These are phyloP conservation scores for Shiraia sp. DNA, from an alignment of 2,329 filamentous ascomycete species.

Conservation along the genomic window DNA sequence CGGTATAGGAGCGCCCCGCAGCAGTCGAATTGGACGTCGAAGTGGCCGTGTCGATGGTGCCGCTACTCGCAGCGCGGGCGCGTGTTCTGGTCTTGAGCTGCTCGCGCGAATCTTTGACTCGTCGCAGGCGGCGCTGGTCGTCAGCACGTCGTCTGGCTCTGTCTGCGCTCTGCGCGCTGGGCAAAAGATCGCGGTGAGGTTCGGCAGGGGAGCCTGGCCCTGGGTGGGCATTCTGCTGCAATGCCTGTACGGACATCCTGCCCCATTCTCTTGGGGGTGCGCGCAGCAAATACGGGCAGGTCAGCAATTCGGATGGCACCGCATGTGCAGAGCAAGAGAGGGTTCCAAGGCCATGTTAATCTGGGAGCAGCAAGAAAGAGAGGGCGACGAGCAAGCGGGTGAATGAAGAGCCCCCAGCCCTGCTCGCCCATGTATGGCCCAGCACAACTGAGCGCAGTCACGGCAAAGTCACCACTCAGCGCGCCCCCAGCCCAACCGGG, in stretches of 20 bases:
- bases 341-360: slow-evolving; percentile 33
- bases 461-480: background rate
- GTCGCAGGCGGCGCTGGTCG: slow-evolving; percentile 36
- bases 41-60: slow-evolving; percentile 38
- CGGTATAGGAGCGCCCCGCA: slow-evolving; percentile 49
- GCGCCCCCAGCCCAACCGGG: background rate
- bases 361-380: slow-evolving; percentile 18
- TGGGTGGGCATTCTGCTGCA: slow-evolving; percentile 35
- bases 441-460: background rate
- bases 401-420: slow-evolving; percentile 27
- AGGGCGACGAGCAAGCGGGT: slow-evolving; percentile 19
- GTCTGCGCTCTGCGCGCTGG: slow-evolving; percentile 31
- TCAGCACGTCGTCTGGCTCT: slow-evolving; percentile 34
- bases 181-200: slow-evolving; percentile 31
- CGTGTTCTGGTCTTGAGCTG: slow-evolving; percentile 40
- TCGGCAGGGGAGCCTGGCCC: slow-evolving; percentile 29
- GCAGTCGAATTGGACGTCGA: slow-evolving; percentile 29
- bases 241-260: slow-evolving; percentile 41
- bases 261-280: slow-evolving; percentile 32
- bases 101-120: slow-evolving; percentile 44
- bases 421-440: slow-evolving; percentile 20
- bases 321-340: slow-evolving; percentile 24
- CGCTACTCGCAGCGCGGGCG: slow-evolving; percentile 36
- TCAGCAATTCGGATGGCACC: slow-evolving; percentile 20
- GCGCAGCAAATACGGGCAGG: slow-evolving; percentile 20